phyloP scores from a whole-genome alignment of 2,329 filamentous ascomycete genomes.

The Botryotinia convoluta region DNA sequence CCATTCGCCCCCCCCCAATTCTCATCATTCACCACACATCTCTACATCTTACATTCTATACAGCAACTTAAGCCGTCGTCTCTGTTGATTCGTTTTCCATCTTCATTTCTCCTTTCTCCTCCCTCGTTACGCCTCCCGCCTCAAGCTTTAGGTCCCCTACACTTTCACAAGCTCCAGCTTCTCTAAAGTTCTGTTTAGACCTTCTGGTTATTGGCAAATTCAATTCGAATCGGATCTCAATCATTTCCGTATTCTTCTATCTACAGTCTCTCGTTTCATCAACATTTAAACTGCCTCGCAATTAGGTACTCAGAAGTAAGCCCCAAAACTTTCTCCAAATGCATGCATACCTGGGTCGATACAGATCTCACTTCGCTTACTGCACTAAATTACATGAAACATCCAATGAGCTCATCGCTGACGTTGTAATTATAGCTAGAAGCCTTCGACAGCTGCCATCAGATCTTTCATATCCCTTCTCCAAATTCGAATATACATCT shows the following conservation, averaged over 20 bases:
- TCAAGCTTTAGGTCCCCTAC: background rate
- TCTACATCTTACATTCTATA: background rate
- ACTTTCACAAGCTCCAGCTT: background rate
- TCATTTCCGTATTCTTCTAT: background rate
- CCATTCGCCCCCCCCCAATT: background rate
- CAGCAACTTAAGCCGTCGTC: background rate
- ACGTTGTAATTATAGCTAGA: slow-evolving; percentile 5
- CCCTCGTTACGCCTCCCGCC: background rate
- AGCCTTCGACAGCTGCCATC: background rate
- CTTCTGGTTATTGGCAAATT: background rate
- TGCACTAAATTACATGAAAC: background rate
- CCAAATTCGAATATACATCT: background rate
- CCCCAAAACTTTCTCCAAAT: slow-evolving; percentile 3
- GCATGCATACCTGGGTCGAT: background rate
- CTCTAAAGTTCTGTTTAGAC: background rate
- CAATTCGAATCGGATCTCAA: background rate
- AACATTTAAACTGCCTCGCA: background rate
- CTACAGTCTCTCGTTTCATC: slow-evolving; percentile 3
- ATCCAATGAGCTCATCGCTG: slow-evolving; percentile 18
- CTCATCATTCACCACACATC: background rate
- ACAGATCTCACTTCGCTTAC: slow-evolving; percentile 6
- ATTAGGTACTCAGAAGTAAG: slow-evolving; percentile 7
- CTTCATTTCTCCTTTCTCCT: background rate
- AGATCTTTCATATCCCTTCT: background rate
- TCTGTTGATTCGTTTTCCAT: background rate